A percentile compares a stretch with the other conserved stretches of the same genome.
phyloP scores from a whole-genome alignment of 129 eudicot genomes.

The Saussurea involucrata region DNA sequence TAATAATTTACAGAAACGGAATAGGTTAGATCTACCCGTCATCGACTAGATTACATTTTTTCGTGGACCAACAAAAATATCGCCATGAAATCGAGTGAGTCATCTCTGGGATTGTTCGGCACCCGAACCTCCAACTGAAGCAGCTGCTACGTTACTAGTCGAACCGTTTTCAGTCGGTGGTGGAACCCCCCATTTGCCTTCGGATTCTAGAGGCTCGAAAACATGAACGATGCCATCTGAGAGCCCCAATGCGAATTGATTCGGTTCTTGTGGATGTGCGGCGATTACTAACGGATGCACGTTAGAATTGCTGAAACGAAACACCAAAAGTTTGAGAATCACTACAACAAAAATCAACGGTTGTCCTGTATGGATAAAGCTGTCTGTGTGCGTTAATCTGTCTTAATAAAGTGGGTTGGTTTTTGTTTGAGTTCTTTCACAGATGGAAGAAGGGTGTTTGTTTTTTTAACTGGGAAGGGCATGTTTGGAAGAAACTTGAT shows the following conservation, averaged over 20 bases:
- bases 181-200: constrained; percentile 42
- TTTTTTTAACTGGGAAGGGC: too few relatives aligned
- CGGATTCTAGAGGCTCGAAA: constrained; percentile 46
- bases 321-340: background rate
- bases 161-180: constrained; percentile 39
- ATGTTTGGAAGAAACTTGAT: too few relatives aligned
- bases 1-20: constrained; percentile 33
- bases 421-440: too few relatives aligned
- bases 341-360: too few relatives aligned
- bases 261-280: constrained; percentile 60
- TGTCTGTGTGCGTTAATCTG: too few relatives aligned
- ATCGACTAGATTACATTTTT: constrained; percentile 22
- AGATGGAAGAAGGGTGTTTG: too few relatives aligned
- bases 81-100: constrained; percentile 6
- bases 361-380: too few relatives aligned
- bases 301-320: constrained; percentile 12
- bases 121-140: constrained; percentile 26
- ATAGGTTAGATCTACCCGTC: constrained; percentile 27
- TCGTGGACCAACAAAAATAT: constrained; percentile 11
- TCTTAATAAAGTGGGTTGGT: too few relatives aligned
- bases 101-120: constrained; percentile 29
- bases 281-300: constrained; percentile 52
- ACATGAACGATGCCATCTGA: constrained; percentile 51
- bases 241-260: constrained; percentile 54
- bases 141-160: constrained; percentile 12